Evolutionary conservation across 2,329 filamentous ascomycete genomes (phyloP).

Genomic region (Fusarium multiceps): DNA sequence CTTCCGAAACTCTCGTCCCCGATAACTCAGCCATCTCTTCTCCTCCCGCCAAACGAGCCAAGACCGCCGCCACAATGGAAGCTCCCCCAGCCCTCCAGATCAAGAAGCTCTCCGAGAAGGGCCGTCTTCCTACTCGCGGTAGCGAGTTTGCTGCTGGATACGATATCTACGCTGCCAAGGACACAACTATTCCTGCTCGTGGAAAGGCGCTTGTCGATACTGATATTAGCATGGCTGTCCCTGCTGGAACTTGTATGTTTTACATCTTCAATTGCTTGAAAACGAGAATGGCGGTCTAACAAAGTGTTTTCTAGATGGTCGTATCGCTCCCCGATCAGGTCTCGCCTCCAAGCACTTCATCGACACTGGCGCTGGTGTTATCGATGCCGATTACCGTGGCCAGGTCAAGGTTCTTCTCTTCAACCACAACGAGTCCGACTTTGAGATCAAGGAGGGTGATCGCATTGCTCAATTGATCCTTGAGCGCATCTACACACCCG

Average conservation of each 20-base stretch:
- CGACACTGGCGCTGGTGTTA: conserved; percentile 94
- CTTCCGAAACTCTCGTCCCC: conserved; percentile 45
- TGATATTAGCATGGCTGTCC: conserved; percentile 90
- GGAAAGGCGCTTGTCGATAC: conserved; percentile 91
- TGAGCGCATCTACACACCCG: conserved; percentile 93
- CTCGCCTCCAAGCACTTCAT: conserved; percentile 95
- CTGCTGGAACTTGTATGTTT: conserved; percentile 84
- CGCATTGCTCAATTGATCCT: conserved; percentile 93
- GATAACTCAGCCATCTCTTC: conserved; percentile 69
- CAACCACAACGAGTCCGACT: conserved; percentile 88
- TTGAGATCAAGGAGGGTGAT: conserved; percentile 84
- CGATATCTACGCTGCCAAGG: conserved; percentile 85
- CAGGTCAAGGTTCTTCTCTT: conserved; percentile 95
- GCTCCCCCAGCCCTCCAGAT: conserved; percentile 76
- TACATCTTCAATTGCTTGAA: not conserved
- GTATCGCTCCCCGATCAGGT: conserved; percentile 89
- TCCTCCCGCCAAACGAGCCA: conserved; percentile 83
- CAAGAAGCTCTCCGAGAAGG: conserved; percentile 86
- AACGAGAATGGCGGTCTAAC: conserved; percentile 2
- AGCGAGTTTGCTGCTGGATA: conserved; percentile 93
- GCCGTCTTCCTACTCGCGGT: conserved; percentile 86
- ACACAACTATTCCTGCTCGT: conserved; percentile 79
- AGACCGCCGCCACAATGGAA: conserved; percentile 63
- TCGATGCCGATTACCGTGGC: conserved; percentile 96
- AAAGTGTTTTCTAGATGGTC: conserved; percentile 71